A percentile compares a stretch with the other conserved stretches of the same genome.
These are phyloP conservation scores for Torulaspora indica DNA, from an alignment of 805 yeast species.

Conservation along the genomic window DNA sequence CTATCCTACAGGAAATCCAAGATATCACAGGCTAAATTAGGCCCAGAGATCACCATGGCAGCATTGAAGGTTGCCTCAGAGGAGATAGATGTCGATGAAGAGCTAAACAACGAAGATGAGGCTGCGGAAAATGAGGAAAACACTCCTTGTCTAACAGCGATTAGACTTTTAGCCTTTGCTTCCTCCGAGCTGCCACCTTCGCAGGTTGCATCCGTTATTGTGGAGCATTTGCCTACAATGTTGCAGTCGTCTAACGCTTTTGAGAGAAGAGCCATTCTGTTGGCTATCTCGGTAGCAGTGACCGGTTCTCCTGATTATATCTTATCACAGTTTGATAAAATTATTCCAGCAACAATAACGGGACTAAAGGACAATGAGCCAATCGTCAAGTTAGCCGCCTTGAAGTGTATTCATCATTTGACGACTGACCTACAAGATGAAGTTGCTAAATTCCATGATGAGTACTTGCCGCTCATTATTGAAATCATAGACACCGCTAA, in stretches of 20 bases:
- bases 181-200: slow-evolving; percentile 86
- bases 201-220: slow-evolving; percentile 78
- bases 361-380: slow-evolving; percentile 76
- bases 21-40: slow-evolving; percentile 73
- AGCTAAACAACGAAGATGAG: slow-evolving; percentile 73
- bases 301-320: slow-evolving; percentile 94
- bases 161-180: slow-evolving; percentile 72
- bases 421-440: slow-evolving; percentile 80
- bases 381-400: slow-evolving; percentile 78
- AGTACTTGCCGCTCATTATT: slow-evolving; percentile 80
- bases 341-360: slow-evolving; percentile 64
- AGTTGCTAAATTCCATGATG: slow-evolving; percentile 78
- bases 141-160: slow-evolving; percentile 69
- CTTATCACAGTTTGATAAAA: slow-evolving; percentile 64
- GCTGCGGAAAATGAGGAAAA: slow-evolving; percentile 93
- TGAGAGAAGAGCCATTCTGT: slow-evolving; percentile 82
- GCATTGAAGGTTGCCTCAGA: slow-evolving; percentile 77
- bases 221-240: slow-evolving; percentile 57
- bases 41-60: slow-evolving; percentile 68
- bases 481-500: slow-evolving; percentile 82
- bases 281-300: slow-evolving; percentile 76
- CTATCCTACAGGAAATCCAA: slow-evolving; percentile 77
- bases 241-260: slow-evolving; percentile 59
- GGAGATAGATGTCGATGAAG: slow-evolving; percentile 72
- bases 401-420: slow-evolving; percentile 71